Base-by-base conservation (phyloP, 176 grass and related monocot species). In the Avena atlantica region DNA sequence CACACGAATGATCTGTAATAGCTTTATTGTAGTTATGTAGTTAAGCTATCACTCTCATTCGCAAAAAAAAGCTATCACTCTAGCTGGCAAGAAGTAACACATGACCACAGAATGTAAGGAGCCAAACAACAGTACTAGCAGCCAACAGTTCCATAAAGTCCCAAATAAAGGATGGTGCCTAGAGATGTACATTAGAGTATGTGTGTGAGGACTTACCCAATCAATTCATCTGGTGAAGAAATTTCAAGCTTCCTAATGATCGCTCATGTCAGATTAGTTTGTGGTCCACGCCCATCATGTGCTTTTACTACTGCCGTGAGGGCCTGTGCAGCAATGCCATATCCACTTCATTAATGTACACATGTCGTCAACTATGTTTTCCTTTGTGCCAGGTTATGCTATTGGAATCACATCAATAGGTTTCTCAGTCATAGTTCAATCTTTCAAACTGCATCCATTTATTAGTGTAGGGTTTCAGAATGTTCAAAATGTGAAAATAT, bases 311-410 rank as follows among this genome's bases (percentile, higher is more conserved):
- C 89, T 34, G 97, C 94, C 76, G 97, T 99, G 83, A 99, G 65
- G 81, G 94, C 97, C 86, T 93, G 97, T 89, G 97, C 92, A 89
- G 97, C 97, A 93, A 99, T 99, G 82, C 97, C 97, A 94, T 96
- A 94, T 79, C 97, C 97, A 93, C 97, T 99, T 92, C 92, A 93
- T 82, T 89, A 92, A 87, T 87, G 86, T 70, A 82, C 59, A 98
- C 52, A 89, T 83, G 27, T 57, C 76, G 82, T 93, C 78, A 84
- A 61, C 86, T 89, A 89, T 13, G 31, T 24, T 81, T 78, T 76
- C 75, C 85, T 86, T 88, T 57, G 29, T 93, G 37, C 78, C 36
- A 77, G 37, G 64, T 81, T 85, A 89, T 9, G n/a, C 56, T 36
- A 92, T 69, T 55, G 56, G 8, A 65, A 75, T 87, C 24, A 84